Evolutionary conservation across 257 asterid species (phyloP).

Genomic region (Solanum gracilifrons): DNA sequence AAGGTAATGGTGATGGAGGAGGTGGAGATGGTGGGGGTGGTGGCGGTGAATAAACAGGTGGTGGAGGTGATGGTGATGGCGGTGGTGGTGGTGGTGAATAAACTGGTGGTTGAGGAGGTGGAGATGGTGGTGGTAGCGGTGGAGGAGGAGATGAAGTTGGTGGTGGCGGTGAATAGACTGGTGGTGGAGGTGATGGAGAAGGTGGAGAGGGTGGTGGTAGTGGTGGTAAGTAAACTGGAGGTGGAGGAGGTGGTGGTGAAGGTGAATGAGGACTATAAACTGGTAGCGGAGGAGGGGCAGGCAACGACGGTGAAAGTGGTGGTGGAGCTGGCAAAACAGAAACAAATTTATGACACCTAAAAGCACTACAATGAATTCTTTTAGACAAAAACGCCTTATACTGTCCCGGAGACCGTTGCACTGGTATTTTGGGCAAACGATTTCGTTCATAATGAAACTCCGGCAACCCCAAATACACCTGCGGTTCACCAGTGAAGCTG

Average conservation of each 20-base stretch:
- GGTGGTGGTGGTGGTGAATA: too few relatives aligned
- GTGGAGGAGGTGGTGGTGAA: not conserved
- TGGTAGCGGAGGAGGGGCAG: constrained; percentile 23
- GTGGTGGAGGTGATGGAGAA: too few relatives aligned
- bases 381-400: constrained; percentile 40
- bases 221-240: too few relatives aligned
- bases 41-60: too few relatives aligned
- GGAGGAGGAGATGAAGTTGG: too few relatives aligned
- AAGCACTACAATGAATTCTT: constrained; percentile 65
- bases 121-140: too few relatives aligned
- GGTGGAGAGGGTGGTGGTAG: too few relatives aligned
- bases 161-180: too few relatives aligned
- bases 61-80: too few relatives aligned
- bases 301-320: constrained; percentile 13
- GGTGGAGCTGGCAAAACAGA: constrained; percentile 43
- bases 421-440: constrained; percentile 58
- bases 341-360: constrained; percentile 53
- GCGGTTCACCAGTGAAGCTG: constrained; percentile 63
- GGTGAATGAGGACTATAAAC: not conserved
- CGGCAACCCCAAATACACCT: constrained; percentile 51
- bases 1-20: too few relatives aligned
- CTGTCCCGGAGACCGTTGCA: constrained; percentile 45
- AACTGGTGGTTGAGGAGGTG: too few relatives aligned
- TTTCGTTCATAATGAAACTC: constrained; percentile 45
- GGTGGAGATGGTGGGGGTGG: too few relatives aligned